phyloP scores from a whole-genome alignment of 106 monocot genomes.

The Alisma plantagoaquatica region DNA sequence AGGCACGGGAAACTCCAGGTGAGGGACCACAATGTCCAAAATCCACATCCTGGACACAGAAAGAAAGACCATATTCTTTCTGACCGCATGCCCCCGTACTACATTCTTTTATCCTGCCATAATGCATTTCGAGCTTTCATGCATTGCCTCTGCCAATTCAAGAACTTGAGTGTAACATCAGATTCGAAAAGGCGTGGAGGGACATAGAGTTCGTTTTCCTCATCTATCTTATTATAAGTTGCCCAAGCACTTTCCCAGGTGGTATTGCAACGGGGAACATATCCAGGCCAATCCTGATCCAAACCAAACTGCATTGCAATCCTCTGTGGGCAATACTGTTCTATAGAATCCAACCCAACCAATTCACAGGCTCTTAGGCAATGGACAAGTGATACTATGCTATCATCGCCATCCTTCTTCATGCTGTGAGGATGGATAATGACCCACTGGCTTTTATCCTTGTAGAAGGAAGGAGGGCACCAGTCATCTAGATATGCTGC shows the following conservation, averaged over 20 bases:
- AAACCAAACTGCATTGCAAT: slow-evolving; percentile 65
- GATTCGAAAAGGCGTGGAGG: slow-evolving; percentile 30
- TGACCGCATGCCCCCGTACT: too few species aligned
- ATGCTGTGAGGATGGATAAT: not conserved
- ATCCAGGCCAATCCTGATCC: slow-evolving; percentile 46
- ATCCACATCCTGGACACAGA: too few species aligned
- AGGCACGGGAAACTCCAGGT: too few species aligned
- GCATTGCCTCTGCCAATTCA: slow-evolving; percentile 28
- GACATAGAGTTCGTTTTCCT: slow-evolving; percentile 26
- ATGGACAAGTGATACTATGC: slow-evolving; percentile 20
- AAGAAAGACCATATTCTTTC: too few species aligned
- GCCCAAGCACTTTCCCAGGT: slow-evolving; percentile 34
- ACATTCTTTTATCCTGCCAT: not conserved
- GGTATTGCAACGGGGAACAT: slow-evolving; percentile 13
- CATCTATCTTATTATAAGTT: slow-evolving; percentile 17
- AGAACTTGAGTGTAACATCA: slow-evolving; percentile 27
- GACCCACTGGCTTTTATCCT: slow-evolving; percentile 22
- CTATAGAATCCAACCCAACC: slow-evolving; percentile 38
- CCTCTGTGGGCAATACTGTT: slow-evolving; percentile 41
- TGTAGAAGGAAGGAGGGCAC: slow-evolving; percentile 19
- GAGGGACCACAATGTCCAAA: too few species aligned
- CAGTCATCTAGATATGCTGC: slow-evolving; percentile 15
- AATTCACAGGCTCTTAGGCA: slow-evolving; percentile 37
- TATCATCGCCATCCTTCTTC: slow-evolving; percentile 24
- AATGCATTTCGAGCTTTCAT: not conserved